Evolutionary conservation across 2,329 filamentous ascomycete genomes (phyloP).

Genomic region (Pseudocercospora ulei): DNA sequence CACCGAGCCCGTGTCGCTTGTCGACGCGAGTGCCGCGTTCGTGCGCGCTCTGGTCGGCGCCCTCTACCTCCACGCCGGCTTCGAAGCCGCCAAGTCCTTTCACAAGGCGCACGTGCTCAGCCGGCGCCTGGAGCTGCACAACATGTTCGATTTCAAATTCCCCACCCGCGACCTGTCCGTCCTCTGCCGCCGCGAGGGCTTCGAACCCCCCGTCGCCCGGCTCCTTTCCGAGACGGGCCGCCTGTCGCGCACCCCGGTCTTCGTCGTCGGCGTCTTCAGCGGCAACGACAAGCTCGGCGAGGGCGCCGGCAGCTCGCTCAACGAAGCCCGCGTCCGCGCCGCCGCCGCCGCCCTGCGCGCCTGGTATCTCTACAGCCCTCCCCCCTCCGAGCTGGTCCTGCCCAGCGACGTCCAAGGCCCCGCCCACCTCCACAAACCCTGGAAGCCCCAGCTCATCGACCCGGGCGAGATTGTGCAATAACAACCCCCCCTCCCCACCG

Average conservation of each 20-base stretch:
- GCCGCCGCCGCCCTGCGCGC: slow-evolving; percentile 77
- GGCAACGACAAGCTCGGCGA: slow-evolving; percentile 87
- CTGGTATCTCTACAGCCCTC: slow-evolving; percentile 92
- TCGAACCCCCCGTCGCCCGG: slow-evolving; percentile 75
- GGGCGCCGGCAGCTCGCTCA: slow-evolving; percentile 66
- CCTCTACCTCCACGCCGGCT: slow-evolving; percentile 75
- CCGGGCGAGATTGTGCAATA: slow-evolving; percentile 47
- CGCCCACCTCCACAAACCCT: slow-evolving; percentile 32
- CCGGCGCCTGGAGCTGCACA: slow-evolving; percentile 45
- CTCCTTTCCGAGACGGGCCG: slow-evolving; percentile 87
- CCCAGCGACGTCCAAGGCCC: slow-evolving; percentile 41
- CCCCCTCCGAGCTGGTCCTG: slow-evolving; percentile 43
- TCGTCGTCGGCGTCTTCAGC: slow-evolving; percentile 86
- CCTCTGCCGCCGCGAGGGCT: slow-evolving; percentile 79
- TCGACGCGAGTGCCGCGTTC: slow-evolving; percentile 61
- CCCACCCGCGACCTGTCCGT: slow-evolving; percentile 74
- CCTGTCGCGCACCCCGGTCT: slow-evolving; percentile 74
- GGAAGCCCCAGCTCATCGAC: slow-evolving; percentile 50
- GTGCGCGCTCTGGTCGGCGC: slow-evolving; percentile 76
- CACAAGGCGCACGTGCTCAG: slow-evolving; percentile 69
- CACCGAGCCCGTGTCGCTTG: slow-evolving; percentile 38
- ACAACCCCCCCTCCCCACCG: too few relatives aligned
- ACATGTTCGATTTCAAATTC: slow-evolving; percentile 72
- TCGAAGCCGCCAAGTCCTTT: slow-evolving; percentile 69
- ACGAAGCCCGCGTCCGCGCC: slow-evolving; percentile 67